phyloP scores from a whole-genome alignment of 148 eudicot species.

The Rhododendron mucronatum region DNA sequence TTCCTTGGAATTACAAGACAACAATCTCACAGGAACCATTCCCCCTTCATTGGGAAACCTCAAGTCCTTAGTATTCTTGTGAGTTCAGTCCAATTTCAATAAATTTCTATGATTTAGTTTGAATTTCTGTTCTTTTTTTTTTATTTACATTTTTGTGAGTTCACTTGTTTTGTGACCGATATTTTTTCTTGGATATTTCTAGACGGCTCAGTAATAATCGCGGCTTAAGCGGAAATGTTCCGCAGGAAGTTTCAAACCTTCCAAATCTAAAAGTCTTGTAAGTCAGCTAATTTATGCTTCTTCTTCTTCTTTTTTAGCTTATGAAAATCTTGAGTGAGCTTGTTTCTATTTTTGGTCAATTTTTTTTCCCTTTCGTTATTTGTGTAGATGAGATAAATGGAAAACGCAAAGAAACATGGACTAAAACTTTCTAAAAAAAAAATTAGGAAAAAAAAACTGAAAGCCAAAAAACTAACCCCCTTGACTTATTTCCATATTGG shows the following conservation, averaged over 20 bases:
- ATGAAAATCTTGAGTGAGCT: too few relatives aligned
- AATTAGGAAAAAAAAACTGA: too few relatives aligned
- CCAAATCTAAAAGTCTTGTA: constrained; percentile 79
- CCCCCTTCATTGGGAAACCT: constrained; percentile 66
- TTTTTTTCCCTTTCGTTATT: too few relatives aligned
- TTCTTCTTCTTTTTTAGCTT: too few relatives aligned
- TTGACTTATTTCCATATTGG: too few relatives aligned
- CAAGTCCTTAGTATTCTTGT: constrained; percentile 68
- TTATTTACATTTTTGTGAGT: not conserved
- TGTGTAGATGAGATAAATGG: too few relatives aligned
- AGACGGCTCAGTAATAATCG: constrained; percentile 73
- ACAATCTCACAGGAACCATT: constrained; percentile 62
- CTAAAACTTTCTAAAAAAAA: too few relatives aligned
- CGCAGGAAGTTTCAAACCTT: constrained; percentile 43
- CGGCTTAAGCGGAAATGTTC: constrained; percentile 48
- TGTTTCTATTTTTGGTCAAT: too few relatives aligned
- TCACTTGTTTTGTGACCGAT: not conserved
- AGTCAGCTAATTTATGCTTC: constrained; percentile 21
- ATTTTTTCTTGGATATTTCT: constrained; percentile 5
- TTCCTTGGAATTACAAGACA: constrained; percentile 76
- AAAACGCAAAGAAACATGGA: too few relatives aligned
- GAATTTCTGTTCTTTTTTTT: not conserved
- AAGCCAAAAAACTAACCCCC: too few relatives aligned
- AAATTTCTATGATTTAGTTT: not conserved
- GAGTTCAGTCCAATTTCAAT: constrained; percentile 25